Conservation (phyloP, 768 basidiomycete genomes). For the Suillus plorans region DNA sequence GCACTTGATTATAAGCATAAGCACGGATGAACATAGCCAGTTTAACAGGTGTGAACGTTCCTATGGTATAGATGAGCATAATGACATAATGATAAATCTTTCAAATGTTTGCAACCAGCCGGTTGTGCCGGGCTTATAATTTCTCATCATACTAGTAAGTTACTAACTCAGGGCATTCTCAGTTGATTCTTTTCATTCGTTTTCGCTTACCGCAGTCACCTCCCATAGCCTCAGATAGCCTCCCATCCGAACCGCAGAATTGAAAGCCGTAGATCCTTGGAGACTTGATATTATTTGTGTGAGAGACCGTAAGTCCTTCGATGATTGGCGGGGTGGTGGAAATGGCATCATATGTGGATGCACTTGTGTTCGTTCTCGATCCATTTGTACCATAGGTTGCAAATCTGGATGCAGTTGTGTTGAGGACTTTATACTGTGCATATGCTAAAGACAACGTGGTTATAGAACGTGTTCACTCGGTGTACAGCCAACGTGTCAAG, state of each 20-base stretch:
- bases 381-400: neutral
- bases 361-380: neutral
- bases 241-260: neutral
- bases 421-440: neutral
- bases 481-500: constrained; percentile 15
- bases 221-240: neutral
- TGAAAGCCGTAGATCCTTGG: neutral
- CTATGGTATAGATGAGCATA: no score
- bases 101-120: neutral
- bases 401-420: neutral
- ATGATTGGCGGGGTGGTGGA: neutral
- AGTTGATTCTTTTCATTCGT: neutral
- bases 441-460: neutral
- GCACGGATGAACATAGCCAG: no score
- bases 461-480: neutral
- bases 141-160: neutral
- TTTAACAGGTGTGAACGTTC: no score
- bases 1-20: no score
- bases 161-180: neutral
- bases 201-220: neutral
- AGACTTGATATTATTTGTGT: neutral
- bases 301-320: neutral
- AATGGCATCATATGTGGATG: neutral
- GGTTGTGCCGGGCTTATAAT: neutral
- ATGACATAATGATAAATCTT: no score